Evolutionary conservation across 2,329 filamentous ascomycete species (phyloP).

Genomic region (Colletotrichum theobromicola): DNA sequence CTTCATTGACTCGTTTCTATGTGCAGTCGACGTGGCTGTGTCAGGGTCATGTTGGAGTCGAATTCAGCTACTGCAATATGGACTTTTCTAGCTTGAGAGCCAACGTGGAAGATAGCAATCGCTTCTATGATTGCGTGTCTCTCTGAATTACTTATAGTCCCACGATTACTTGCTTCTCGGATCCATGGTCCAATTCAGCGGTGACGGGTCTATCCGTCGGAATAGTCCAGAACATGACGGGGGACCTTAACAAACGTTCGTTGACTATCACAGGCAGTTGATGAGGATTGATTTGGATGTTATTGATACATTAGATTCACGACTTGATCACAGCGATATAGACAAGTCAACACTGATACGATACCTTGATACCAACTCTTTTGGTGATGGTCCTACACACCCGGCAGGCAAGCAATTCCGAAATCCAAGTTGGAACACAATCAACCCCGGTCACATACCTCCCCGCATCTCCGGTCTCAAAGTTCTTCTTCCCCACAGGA

Average conservation of each 20-base stretch:
- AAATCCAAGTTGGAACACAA: not conserved
- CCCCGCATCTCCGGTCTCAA: not conserved
- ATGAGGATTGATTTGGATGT: too few species aligned
- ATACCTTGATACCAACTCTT: too few species aligned
- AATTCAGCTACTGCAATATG: too few species aligned
- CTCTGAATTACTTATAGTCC: too few species aligned
- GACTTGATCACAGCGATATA: too few species aligned
- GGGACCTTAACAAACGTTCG: too few species aligned
- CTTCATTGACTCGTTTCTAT: not conserved
- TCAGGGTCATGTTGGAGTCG: accelerated
- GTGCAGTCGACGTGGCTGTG: not conserved
- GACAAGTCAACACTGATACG: too few species aligned
- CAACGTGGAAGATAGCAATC: not conserved
- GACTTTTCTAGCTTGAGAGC: not conserved
- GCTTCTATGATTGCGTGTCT: accelerated
- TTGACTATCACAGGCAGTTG: too few species aligned
- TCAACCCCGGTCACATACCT: not conserved
- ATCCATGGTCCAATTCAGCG: not conserved
- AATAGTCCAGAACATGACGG: not conserved
- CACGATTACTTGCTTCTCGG: too few species aligned
- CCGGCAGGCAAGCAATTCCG: accelerated
- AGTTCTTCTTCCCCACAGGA: not conserved
- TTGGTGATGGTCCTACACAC: too few species aligned
- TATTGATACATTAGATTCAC: too few species aligned
- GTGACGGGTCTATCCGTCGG: not conserved